Conservation (phyloP, 2,329 filamentous ascomycete genomes). For the Penicillium capsulatum region DNA sequence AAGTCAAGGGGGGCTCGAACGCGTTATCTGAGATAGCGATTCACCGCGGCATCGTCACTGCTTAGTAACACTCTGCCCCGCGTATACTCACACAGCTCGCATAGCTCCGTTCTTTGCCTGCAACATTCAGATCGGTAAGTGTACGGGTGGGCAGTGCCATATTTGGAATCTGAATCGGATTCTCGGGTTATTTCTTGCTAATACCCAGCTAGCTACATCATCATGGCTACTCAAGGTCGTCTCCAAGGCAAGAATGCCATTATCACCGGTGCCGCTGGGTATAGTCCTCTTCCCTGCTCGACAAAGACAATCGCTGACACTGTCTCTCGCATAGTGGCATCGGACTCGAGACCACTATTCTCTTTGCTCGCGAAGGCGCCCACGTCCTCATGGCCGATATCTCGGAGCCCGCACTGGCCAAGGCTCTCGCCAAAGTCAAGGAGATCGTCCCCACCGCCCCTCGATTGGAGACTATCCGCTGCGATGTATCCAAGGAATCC, state of each 20-base stretch:
- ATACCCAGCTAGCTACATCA: conserved; percentile 5
- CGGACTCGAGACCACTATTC: conserved; percentile 83
- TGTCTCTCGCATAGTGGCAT: conserved; percentile 62
- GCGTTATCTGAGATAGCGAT: too few species aligned
- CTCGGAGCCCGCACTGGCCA: conserved; percentile 70
- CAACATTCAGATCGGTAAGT: too few species aligned
- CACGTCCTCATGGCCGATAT: conserved; percentile 83
- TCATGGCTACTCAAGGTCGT: conserved; percentile 19
- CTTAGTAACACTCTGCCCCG: conserved; percentile 12
- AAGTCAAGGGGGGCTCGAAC: not conserved
- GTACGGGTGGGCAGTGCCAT: too few species aligned
- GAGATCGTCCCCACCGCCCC: conserved; percentile 57
- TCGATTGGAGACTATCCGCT: conserved; percentile 28
- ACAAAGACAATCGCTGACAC: conserved; percentile 1
- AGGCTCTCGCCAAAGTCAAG: conserved; percentile 69
- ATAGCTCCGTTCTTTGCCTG: too few species aligned
- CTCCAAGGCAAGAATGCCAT: conserved; percentile 66
- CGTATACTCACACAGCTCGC: conserved; percentile 15
- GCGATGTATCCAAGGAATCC: conserved; percentile 79
- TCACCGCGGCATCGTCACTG: conserved; percentile 8
- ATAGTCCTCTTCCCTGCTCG: conserved; percentile 18
- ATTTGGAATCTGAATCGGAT: too few species aligned
- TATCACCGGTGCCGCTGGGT: conserved; percentile 84
- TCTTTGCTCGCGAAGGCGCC: conserved; percentile 85
- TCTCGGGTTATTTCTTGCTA: too few species aligned